phyloP scores from a whole-genome alignment of 106 monocot species.

The Gastrodia elata region DNA sequence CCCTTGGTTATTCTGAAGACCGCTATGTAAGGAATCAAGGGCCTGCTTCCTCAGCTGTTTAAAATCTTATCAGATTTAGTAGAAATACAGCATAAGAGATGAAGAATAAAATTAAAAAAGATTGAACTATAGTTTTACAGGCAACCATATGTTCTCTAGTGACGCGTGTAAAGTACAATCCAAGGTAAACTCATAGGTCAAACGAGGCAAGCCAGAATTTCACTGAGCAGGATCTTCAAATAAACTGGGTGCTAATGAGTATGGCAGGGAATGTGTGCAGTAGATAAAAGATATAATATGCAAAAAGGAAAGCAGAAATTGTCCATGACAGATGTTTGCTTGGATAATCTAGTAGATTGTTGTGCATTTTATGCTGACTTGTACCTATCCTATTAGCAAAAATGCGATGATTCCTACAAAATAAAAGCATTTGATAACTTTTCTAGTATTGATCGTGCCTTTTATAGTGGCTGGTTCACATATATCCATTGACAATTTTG shows the following conservation, averaged over 20 bases:
- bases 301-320: too few relatives aligned
- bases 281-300: too few relatives aligned
- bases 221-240: not conserved
- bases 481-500: too few relatives aligned
- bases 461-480: too few relatives aligned
- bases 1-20: slow-evolving; percentile 90
- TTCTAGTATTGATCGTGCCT: too few relatives aligned
- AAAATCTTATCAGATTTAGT: slow-evolving; percentile 4
- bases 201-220: not conserved
- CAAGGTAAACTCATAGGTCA: not conserved
- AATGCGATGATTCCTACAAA: too few relatives aligned
- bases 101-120: not conserved
- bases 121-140: not conserved
- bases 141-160: not conserved
- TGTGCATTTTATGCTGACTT: too few relatives aligned
- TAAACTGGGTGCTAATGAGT: not conserved
- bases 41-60: slow-evolving; percentile 78
- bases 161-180: not conserved
- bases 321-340: too few relatives aligned
- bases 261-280: too few relatives aligned
- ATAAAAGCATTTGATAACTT: too few relatives aligned
- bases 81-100: not conserved
- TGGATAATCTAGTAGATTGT: too few relatives aligned
- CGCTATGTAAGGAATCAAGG: slow-evolving; percentile 74
- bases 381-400: too few relatives aligned